A percentile compares a stretch with the other conserved stretches of the same genome.
These are phyloP conservation scores for Elsinoe fawcettii DNA, from an alignment of 2,329 filamentous ascomycete genomes.

Conservation along the genomic window DNA sequence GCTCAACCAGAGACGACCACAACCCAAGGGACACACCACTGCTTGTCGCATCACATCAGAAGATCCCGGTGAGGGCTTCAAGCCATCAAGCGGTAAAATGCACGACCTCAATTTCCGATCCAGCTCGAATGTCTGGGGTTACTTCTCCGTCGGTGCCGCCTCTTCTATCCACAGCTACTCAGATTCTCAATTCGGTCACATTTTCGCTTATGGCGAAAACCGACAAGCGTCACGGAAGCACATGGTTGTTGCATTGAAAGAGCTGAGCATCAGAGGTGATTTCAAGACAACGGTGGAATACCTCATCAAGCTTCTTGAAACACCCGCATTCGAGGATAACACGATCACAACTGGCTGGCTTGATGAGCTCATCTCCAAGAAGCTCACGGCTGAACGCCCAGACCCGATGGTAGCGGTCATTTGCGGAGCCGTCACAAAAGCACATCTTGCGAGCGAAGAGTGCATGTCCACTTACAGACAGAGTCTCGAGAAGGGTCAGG, in stretches of 20 bases:
- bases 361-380: constrained; percentile 96
- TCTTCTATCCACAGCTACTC: constrained; percentile 99
- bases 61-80: constrained; percentile 98
- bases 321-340: constrained; percentile 96
- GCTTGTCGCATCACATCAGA: constrained; percentile 99
- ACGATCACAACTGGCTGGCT: constrained; percentile 99
- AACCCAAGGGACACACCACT: constrained; percentile 92
- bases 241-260: constrained; percentile 98
- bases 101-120: constrained; percentile 98
- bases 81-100: constrained; percentile 97
- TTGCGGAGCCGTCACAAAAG: constrained; percentile 89
- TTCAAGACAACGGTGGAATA: constrained; percentile 99
- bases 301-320: constrained; percentile 96
- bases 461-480: constrained; percentile 81
- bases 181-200: constrained; percentile 97
- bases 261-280: constrained; percentile 98
- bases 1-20: constrained; percentile 78
- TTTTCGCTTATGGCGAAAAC: constrained; percentile 98
- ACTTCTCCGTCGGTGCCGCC: constrained; percentile 95
- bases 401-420: constrained; percentile 91
- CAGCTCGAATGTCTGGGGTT: constrained; percentile 99
- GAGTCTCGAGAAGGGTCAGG: constrained; percentile 92
- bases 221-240: constrained; percentile 92
- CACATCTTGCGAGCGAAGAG: constrained; percentile 84
- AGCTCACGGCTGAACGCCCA: constrained; percentile 89